These are phyloP conservation scores for Rugonectria rugulosa DNA, from an alignment of 2,329 filamentous ascomycete species.

Conservation along the genomic window DNA sequence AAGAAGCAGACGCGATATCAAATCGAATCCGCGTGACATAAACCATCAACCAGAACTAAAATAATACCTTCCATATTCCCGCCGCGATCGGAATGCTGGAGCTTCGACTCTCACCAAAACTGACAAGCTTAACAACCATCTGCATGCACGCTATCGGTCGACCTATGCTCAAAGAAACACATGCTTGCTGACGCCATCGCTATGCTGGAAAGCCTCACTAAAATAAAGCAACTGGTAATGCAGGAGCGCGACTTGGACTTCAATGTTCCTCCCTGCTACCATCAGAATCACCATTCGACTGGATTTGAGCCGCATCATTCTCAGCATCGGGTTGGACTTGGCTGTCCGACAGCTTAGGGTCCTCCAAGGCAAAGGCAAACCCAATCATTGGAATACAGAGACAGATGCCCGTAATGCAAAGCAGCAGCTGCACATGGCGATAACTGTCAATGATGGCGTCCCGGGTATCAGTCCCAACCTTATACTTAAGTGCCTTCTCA, in stretches of 20 bases:
- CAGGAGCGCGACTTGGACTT: too few relatives aligned
- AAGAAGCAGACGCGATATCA: too few relatives aligned
- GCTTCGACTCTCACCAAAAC: too few relatives aligned
- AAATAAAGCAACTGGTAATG: not conserved
- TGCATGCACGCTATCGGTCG: too few relatives aligned
- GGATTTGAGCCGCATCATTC: not conserved
- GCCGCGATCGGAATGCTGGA: too few relatives aligned
- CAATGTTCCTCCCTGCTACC: too few relatives aligned
- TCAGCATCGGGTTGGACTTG: constrained; percentile 36
- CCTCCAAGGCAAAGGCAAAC: constrained; percentile 52
- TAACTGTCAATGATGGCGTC: constrained; percentile 54
- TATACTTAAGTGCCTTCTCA: constrained; percentile 41
- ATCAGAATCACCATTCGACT: too few relatives aligned
- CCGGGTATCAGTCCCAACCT: constrained; percentile 54
- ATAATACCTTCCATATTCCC: too few relatives aligned
- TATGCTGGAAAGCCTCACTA: not conserved
- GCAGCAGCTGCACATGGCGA: constrained; percentile 52
- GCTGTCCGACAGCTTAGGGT: constrained; percentile 53
- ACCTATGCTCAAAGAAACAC: too few relatives aligned
- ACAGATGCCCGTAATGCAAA: constrained; percentile 55
- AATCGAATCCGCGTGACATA: too few relatives aligned
- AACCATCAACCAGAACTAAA: too few relatives aligned
- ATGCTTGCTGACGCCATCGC: not conserved
- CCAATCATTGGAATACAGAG: constrained; percentile 56
- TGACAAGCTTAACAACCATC: too few relatives aligned